Evolutionary conservation across 805 yeast genomes (phyloP), one percentile per base, ranked within the genome.

Genomic region (Metschnikowia kofuensis): DNA sequence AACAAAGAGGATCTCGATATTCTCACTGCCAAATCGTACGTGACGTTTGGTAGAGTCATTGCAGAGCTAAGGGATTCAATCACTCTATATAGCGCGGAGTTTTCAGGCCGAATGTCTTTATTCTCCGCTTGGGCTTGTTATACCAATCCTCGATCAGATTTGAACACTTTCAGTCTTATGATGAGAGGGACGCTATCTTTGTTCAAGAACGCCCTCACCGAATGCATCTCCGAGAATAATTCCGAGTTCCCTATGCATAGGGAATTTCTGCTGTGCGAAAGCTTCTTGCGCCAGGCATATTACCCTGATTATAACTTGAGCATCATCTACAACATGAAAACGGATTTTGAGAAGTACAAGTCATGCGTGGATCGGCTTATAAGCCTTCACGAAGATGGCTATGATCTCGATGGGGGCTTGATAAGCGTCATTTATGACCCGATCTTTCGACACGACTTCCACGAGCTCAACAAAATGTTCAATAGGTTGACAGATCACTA

Each of bases 251-350:
- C 34, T 6, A 38, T 48, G 47, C 47, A 43, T 43, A 42, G 42
- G 16, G 49, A 56, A 15, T 44, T 62, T 5, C 58, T 61, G 45
- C 44, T 57, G 12, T 52, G 67, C 35, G 60, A 65, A 39, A 52
- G 47, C 46, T 64, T 62, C 49, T 45, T 60, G 9, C 49, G 50
- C 35, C 57, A 60, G 32, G 47, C 64, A 2, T 42, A 56, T 14
- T 57, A 65, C 7, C 76, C 76, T 4, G 75, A 72, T 52, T 68
- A 72, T 48, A 50, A 59, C 16, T 64, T 69, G 45, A 61, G 55
- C 28, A 57, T 71, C 4, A 57, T 72, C 7, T 48, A 55, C 27
- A 67, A 62, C 26, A 39, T 73, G 28, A 56, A 52, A 34, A 51
- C 51, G 7, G 66, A 62, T 35, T 61, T 72, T 35, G 41, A 45